phyloP scores from a whole-genome alignment of 305 asterid genomes.

The Plantago coronopus region DNA sequence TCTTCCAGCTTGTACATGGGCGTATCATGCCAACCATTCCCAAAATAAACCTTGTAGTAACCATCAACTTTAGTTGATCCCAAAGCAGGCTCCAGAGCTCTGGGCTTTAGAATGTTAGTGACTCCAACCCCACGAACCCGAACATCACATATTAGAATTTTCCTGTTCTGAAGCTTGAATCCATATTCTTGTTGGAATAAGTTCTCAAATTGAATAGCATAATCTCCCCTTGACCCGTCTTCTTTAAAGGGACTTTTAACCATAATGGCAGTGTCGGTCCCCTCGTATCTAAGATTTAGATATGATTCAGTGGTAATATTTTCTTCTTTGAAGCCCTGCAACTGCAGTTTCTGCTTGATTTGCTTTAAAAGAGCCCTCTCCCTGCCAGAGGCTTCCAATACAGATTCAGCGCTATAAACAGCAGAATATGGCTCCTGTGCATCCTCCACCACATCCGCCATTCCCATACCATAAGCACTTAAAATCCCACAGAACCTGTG shows the following conservation, averaged over 20 bases:
- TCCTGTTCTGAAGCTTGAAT: conserved; percentile 72
- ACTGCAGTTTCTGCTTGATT: conserved; percentile 56
- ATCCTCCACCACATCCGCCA: conserved; percentile 95
- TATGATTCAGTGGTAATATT: conserved; percentile 65
- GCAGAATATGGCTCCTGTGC: conserved; percentile 90
- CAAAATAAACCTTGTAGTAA: conserved; percentile 60
- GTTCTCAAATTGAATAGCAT: conserved; percentile 69
- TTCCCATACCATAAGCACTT: conserved; percentile 96
- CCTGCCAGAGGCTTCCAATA: conserved; percentile 56
- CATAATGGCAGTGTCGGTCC: conserved; percentile 93
- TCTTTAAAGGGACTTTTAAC: conserved; percentile 48
- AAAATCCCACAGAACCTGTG: conserved; percentile 91
- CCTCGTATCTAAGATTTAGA: conserved; percentile 89
- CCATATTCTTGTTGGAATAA: conserved; percentile 91
- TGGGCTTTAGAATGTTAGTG: conserved; percentile 77
- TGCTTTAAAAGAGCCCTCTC: conserved; percentile 51
- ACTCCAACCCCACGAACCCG: conserved; percentile 90
- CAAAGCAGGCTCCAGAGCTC: conserved; percentile 38
- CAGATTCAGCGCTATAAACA: conserved; percentile 61
- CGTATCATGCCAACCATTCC: conserved; percentile 63
- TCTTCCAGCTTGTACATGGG: conserved; percentile 78
- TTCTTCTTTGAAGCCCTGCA: conserved; percentile 72
- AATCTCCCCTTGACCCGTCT: conserved; percentile 65
- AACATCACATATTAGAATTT: conserved; percentile 79
- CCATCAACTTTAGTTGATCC: conserved; percentile 45